Percentiles rank a stretch among this genome's conserved stretches.
Evolutionary conservation across 2,329 filamentous ascomycete genomes (phyloP).

Genomic region (Cordyceps cicadae): DNA sequence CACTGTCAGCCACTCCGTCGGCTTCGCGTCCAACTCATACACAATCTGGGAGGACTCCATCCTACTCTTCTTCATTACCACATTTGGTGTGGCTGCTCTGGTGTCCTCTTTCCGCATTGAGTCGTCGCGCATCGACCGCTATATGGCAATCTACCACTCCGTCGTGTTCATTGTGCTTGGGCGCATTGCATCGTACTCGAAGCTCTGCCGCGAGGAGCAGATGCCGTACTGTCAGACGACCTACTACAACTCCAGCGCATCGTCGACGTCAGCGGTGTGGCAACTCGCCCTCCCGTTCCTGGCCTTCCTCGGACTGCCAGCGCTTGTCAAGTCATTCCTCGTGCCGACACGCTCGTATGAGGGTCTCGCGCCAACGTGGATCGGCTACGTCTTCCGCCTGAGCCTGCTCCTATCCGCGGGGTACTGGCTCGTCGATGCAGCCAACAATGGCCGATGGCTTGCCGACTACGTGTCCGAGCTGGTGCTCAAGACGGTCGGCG

Average conservation of each 20-base stretch:
- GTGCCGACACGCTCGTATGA: slow-evolving; percentile 77
- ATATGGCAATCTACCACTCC: slow-evolving; percentile 77
- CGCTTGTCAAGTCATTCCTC: slow-evolving; percentile 73
- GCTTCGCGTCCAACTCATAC: slow-evolving; percentile 95
- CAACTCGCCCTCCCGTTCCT: slow-evolving; percentile 73
- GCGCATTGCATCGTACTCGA: slow-evolving; percentile 75
- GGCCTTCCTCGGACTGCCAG: slow-evolving; percentile 63
- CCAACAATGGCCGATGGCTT: slow-evolving; percentile 79
- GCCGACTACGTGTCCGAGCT: slow-evolving; percentile 43
- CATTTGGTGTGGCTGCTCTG: slow-evolving; percentile 71
- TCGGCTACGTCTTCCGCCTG: slow-evolving; percentile 68
- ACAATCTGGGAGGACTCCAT: slow-evolving; percentile 99
- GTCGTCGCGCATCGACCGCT: slow-evolving; percentile 52
- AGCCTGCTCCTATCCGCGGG: slow-evolving; percentile 67
- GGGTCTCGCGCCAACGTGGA: slow-evolving; percentile 76
- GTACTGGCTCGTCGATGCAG: slow-evolving; percentile 86
- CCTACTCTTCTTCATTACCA: slow-evolving; percentile 79
- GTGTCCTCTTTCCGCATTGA: slow-evolving; percentile 68
- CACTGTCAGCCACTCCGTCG: slow-evolving; percentile 78
- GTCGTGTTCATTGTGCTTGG: slow-evolving; percentile 72
- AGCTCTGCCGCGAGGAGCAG: slow-evolving; percentile 93
- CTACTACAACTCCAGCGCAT: slow-evolving; percentile 86
- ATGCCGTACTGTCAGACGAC: slow-evolving; percentile 95
- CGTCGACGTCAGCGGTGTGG: slow-evolving; percentile 88
- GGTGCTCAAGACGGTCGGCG: slow-evolving; percentile 63